phyloP scores from a whole-genome alignment of 352 stramenopile genomes.

The Achlya hypogyna region DNA sequence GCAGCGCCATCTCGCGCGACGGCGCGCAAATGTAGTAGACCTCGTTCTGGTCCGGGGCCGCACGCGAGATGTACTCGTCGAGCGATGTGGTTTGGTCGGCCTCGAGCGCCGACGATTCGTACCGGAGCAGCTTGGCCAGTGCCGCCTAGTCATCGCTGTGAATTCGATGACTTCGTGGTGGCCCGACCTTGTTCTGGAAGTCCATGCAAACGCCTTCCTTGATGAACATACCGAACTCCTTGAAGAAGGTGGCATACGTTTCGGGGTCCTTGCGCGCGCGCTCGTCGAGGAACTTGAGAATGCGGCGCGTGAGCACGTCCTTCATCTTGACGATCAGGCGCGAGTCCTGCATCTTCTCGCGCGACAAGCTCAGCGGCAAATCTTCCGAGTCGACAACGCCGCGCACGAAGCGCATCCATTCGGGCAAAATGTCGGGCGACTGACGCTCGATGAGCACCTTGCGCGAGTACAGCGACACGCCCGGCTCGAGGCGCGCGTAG shows the following conservation, averaged over 20 bases:
- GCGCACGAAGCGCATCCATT: constrained; percentile 93
- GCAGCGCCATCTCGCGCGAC: constrained; percentile 89
- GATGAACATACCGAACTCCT: constrained; percentile 96
- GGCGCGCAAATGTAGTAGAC: constrained; percentile 99
- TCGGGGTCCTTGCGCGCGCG: constrained; percentile 87
- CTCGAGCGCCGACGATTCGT: constrained; percentile 94
- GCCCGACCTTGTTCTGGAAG: constrained; percentile 62
- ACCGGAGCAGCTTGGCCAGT: constrained; percentile 96
- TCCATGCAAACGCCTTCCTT: constrained; percentile 98
- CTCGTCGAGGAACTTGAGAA: constrained; percentile 85
- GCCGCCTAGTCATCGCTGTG: constrained; percentile 32
- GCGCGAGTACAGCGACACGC: constrained; percentile 96
- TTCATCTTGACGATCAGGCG: constrained; percentile 94
- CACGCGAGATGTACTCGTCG: constrained; percentile 98
- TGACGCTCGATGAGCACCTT: constrained; percentile 99
- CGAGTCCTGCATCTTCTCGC: constrained; percentile 99
- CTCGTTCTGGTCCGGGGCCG: constrained; percentile 93
- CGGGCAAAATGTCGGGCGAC: constrained; percentile 93
- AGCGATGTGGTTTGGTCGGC: constrained; percentile 89
- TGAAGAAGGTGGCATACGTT: constrained; percentile 97
- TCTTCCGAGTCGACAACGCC: constrained; percentile 96
- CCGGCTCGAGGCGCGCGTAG: constrained; percentile 90
- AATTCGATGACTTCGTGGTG: neutral
- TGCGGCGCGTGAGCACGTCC: constrained; percentile 90
- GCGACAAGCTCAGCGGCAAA: constrained; percentile 96